Percentiles rank a stretch among this genome's conserved stretches.
Conservation (phyloP, 2,329 filamentous ascomycete species). For the Talaromyces sp. region DNA sequence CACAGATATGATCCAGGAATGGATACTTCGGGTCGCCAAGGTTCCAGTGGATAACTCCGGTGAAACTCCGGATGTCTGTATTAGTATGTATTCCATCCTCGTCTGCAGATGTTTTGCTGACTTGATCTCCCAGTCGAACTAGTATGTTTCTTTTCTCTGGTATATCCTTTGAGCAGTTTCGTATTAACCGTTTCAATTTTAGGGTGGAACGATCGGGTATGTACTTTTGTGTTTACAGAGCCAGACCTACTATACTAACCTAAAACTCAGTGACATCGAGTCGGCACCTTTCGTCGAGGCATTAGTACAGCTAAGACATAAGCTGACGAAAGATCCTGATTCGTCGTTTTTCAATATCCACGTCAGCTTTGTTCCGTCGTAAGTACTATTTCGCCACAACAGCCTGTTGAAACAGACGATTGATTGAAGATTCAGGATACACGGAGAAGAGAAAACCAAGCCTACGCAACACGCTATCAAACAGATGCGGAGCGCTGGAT, state of each 20-base stretch:
- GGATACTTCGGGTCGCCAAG: slow-evolving; percentile 79
- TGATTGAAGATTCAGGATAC: not conserved
- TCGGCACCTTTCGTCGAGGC: slow-evolving; percentile 82
- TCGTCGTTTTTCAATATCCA: slow-evolving; percentile 50
- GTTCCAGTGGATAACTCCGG: slow-evolving; percentile 82
- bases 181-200: not conserved
- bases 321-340: slow-evolving; percentile 35
- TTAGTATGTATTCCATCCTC: slow-evolving; percentile 32
- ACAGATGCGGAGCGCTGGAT: slow-evolving; percentile 54
- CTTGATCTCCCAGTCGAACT: not conserved
- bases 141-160: not conserved
- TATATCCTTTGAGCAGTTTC: not conserved
- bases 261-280: slow-evolving; percentile 65
- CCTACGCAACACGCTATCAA: slow-evolving; percentile 89
- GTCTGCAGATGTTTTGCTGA: not conserved
- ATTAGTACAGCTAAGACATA: slow-evolving; percentile 71
- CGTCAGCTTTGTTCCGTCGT: slow-evolving; percentile 78
- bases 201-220: not conserved
- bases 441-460: slow-evolving; percentile 87
- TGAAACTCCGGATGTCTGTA: slow-evolving; percentile 83
- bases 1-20: slow-evolving; percentile 85
- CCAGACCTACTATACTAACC: not conserved
- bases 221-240: not conserved
- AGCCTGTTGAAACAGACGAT: not conserved
- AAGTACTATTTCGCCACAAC: slow-evolving; percentile 17